phyloP scores from a whole-genome alignment of 164 flowering plant genomes.

The Vitis vinifera region DNA sequence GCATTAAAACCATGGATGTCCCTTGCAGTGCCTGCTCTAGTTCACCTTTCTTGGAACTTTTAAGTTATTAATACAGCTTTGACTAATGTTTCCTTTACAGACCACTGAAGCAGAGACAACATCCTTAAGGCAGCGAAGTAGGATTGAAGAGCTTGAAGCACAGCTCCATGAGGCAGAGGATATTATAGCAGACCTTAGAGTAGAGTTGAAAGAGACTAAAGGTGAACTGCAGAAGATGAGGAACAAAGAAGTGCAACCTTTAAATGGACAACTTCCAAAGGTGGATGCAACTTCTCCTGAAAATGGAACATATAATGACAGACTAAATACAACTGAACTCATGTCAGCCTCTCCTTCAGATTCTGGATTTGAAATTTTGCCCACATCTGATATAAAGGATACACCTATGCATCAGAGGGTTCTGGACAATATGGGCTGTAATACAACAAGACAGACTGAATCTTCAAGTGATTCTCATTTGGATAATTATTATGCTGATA shows the following conservation, averaged over 20 bases:
- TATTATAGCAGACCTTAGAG: slow-evolving; percentile 32
- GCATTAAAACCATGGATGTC: too few relatives aligned
- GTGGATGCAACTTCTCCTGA: slow-evolving; percentile 10
- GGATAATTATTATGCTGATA: slow-evolving; percentile 22
- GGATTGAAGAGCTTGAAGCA: slow-evolving; percentile 59
- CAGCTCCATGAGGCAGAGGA: slow-evolving; percentile 66
- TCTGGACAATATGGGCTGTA: slow-evolving; percentile 21
- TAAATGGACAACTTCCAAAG: slow-evolving; percentile 15
- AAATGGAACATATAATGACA: slow-evolving; percentile 14
- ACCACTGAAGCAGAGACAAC: slow-evolving; percentile 40
- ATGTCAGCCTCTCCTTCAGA: slow-evolving; percentile 12
- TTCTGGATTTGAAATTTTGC: slow-evolving; percentile 14
- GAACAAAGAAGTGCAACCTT: slow-evolving; percentile 10
- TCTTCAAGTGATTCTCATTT: slow-evolving; percentile 10
- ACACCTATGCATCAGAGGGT: slow-evolving; percentile 14
- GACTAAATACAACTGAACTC: slow-evolving; percentile 15
- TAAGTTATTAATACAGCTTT: neutral
- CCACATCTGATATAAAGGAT: slow-evolving; percentile 19
- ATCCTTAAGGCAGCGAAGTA: slow-evolving; percentile 38
- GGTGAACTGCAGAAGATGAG: slow-evolving; percentile 30
- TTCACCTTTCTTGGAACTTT: too few relatives aligned
- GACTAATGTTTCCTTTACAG: slow-evolving; percentile 25
- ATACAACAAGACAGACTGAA: slow-evolving; percentile 8
- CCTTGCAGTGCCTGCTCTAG: too few relatives aligned
- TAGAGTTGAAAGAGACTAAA: slow-evolving; percentile 25